Evolutionary conservation across 2,329 filamentous ascomycete genomes (phyloP).

Genomic region (Sphaerulina vaccinii): DNA sequence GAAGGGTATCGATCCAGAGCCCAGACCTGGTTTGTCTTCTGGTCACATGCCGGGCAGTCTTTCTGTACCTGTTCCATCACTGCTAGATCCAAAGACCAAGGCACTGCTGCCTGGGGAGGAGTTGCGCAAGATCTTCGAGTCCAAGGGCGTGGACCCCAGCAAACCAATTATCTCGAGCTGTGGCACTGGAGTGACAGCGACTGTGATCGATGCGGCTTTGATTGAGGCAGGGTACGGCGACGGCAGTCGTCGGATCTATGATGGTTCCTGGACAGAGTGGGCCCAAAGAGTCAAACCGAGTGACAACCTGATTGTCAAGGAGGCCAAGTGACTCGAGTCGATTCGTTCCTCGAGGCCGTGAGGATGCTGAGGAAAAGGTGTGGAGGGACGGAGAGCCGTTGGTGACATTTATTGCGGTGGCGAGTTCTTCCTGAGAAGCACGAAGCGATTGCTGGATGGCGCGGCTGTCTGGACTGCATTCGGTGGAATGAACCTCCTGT

Average conservation of each 20-base stretch:
- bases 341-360: neutral
- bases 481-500: neutral
- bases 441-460: neutral
- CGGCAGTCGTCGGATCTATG: constrained; percentile 70
- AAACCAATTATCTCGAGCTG: constrained; percentile 86
- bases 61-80: constrained; percentile 73
- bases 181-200: constrained; percentile 91
- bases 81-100: constrained; percentile 83
- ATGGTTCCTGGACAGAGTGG: constrained; percentile 84
- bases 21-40: constrained; percentile 75
- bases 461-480: neutral
- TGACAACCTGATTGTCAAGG: constrained; percentile 39
- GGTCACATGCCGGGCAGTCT: constrained; percentile 90
- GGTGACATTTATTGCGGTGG: neutral
- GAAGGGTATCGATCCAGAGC: constrained; percentile 79
- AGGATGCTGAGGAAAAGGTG: neutral
- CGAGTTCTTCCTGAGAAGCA: neutral
- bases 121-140: constrained; percentile 71
- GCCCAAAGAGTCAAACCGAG: constrained; percentile 37
- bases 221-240: constrained; percentile 73
- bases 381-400: neutral
- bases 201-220: constrained; percentile 83
- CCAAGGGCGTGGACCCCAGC: constrained; percentile 73
- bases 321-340: constrained; percentile 1
- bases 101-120: constrained; percentile 70